Base-by-base conservation (phyloP, 2,329 filamentous ascomycete genomes). In the Ophiocordyceps camponoti-floridani region DNA sequence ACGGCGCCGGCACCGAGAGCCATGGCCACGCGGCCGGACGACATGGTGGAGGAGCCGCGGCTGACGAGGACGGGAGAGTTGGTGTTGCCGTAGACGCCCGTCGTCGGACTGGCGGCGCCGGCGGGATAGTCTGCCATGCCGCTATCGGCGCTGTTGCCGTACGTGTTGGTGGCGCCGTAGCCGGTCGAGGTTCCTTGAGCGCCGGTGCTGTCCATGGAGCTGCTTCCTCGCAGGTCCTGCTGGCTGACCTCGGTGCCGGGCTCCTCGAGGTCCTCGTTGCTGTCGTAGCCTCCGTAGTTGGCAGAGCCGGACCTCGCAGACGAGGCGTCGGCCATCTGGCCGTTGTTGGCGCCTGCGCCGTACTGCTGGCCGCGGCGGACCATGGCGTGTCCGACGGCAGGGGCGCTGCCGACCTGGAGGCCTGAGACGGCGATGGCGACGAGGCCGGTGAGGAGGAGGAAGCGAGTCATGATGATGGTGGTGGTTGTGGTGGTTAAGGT, bases 301-400 rank as follows among this genome's bases (percentile, higher is more conserved):
- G 40, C 23, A 14, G n/a, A n/a, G 23, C 40, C 40, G 19, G 40
- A 27, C 40, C 28, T 41, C 5, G 23, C 23, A 5, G 23, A 23
- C 23, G 23, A 23, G 13, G 40, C 13, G 23, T 28, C 23, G 13
- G 23, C 5, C 7, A 23, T 27, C 18, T 41, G 23, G 40, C 13
- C 23, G 40, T 14, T 28, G 23, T 28, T 18, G n/a, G 35, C 14
- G 35, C 35, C 35, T 4, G 35, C 14, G 35, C 16, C 16, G 35
- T 38, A 38, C n/a, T 38, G 35, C 35, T 38, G 35, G 16, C 18
- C n/a, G 35, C 55, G 51, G 51, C 58, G 61, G 46, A 56, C 58
- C 45, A 58, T 43, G 46, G 56, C 44, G 46, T 51, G 55, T 12
- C 48, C 46, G 18, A 45, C 9, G 43, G 47, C 23, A 41, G 53